Percentiles rank a stretch among this genome's conserved stretches.
Conservation (phyloP, 768 basidiomycete genomes). For the Chalciporus piperatus region DNA sequence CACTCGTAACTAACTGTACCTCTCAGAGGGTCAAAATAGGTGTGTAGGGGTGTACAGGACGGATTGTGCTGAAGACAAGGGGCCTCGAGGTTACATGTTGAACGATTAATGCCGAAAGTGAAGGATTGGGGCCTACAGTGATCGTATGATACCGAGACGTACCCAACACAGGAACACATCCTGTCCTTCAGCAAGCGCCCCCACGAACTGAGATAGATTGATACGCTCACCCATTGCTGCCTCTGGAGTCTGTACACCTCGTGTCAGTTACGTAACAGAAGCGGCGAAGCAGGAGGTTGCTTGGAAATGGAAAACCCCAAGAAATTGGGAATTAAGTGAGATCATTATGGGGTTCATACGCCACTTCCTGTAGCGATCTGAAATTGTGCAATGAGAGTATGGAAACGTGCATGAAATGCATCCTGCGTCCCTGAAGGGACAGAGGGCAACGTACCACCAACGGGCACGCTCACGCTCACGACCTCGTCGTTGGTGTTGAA, state of each 20-base stretch:
- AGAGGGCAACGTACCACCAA: no score
- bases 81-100: slow-evolving; percentile 49
- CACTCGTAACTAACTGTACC: slow-evolving; percentile 33
- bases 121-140: slow-evolving; percentile 46
- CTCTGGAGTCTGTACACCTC: slow-evolving; percentile 26
- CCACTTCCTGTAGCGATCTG: slow-evolving; percentile 64
- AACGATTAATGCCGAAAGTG: neutral
- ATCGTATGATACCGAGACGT: slow-evolving; percentile 77
- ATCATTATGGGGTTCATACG: neutral
- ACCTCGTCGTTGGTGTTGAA: no score
- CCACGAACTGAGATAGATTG: slow-evolving; percentile 66
- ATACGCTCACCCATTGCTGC: slow-evolving; percentile 47
- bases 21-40: slow-evolving; percentile 80
- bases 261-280: slow-evolving; percentile 1
- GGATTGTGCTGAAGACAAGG: slow-evolving; percentile 64
- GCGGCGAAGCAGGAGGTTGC: no score
- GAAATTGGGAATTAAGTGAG: neutral
- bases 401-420: no score
- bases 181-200: slow-evolving; percentile 76
- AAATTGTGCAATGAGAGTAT: slow-evolving; percentile 19
- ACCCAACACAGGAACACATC: slow-evolving; percentile 78
- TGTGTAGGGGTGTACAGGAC: slow-evolving; percentile 65
- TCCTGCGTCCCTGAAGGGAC: no score
- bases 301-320: no score
- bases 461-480: no score